These are phyloP conservation scores for Lagenidium giganteum DNA, from an alignment of 352 stramenopile genomes.

Conservation along the genomic window DNA sequence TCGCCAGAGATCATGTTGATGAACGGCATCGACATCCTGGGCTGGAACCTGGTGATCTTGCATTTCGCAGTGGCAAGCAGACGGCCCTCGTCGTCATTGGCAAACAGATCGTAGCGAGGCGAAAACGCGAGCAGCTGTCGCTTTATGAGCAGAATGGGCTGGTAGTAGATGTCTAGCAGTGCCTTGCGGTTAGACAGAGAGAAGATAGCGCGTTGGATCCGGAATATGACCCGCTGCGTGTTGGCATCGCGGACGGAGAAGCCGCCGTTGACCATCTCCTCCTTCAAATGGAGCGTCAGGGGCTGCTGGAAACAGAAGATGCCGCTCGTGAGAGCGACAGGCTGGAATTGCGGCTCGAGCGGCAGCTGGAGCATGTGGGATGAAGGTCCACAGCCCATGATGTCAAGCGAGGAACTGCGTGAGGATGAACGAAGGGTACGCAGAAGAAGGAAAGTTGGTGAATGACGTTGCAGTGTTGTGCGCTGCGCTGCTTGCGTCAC, in stretches of 20 bases:
- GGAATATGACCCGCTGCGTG: constrained; percentile 13
- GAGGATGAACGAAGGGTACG: too few relatives aligned
- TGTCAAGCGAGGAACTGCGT: too few relatives aligned
- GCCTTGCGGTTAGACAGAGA: constrained; percentile 18
- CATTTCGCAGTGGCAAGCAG: too few relatives aligned
- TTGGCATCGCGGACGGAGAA: constrained; percentile 20
- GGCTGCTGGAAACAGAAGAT: constrained; percentile 12
- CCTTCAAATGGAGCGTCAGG: constrained; percentile 21
- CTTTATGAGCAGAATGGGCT: constrained; percentile 16
- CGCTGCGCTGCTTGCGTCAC: too few relatives aligned
- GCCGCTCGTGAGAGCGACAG: too few relatives aligned
- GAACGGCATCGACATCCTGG: too few relatives aligned
- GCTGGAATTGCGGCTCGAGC: too few relatives aligned
- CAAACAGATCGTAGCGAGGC: constrained; percentile 15
- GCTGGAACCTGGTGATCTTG: too few relatives aligned
- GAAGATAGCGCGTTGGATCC: constrained; percentile 11
- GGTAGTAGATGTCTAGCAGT: constrained; percentile 17
- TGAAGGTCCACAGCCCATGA: too few relatives aligned
- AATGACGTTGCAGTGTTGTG: too few relatives aligned
- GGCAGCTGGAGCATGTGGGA: too few relatives aligned
- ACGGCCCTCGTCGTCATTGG: constrained; percentile 3
- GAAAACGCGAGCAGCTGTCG: constrained; percentile 12
- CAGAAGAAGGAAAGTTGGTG: too few relatives aligned
- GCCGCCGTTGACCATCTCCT: constrained; percentile 24
- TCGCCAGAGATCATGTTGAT: constrained; percentile 7